Evolutionary conservation across 768 basidiomycete genomes (phyloP), one percentile per base, ranked within the genome.

Genomic region (Clathrus columnatus): DNA sequence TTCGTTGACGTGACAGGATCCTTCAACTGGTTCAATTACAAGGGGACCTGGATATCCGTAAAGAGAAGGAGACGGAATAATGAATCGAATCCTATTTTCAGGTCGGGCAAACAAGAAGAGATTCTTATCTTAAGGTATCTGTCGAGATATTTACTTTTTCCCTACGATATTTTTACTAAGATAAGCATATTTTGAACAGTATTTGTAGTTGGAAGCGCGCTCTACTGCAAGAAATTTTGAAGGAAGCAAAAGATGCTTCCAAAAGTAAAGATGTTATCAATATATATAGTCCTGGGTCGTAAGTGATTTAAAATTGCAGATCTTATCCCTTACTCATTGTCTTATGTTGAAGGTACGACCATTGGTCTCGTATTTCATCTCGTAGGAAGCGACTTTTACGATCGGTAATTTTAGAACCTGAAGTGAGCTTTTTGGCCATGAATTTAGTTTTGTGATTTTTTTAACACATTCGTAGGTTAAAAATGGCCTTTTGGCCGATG

Each of bases 341-440:
- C 62, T 45, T 48, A 11, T 20, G 16, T 10, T n/a, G 2, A 36
- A 36, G 36, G 1, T 17, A 63, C 51, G 59, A 77, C 51, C 62
- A 68, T 59, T 89, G 84, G 85, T 71, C 71, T 11, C 73, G 73
- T 47, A 72, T 82, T 36, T 74, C 79, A 11, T 74, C 74, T 7
- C 77, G 83, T 24, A 76, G 79, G 18, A 88, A 86, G 64, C 80
- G 87, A 4, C 76, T 83, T 8, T 66, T 86, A 14, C 68, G 70
- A 14, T 87, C 86, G 1, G 82, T 90, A 54, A 76, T 89, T 29
- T 70, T 90, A 16, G 84, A 88, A 51, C 81, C 79, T 7, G 84
- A 85, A 0, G 71, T 55, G 23, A 16, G 49, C 7, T n/a, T 11
- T 21, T 6, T 45, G 16, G 20, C 17, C 45, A 18, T 18, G 2